Base-by-base conservation (phyloP, 1,284 basidiomycete species). In the Sanghuangporus sanghuang region DNA sequence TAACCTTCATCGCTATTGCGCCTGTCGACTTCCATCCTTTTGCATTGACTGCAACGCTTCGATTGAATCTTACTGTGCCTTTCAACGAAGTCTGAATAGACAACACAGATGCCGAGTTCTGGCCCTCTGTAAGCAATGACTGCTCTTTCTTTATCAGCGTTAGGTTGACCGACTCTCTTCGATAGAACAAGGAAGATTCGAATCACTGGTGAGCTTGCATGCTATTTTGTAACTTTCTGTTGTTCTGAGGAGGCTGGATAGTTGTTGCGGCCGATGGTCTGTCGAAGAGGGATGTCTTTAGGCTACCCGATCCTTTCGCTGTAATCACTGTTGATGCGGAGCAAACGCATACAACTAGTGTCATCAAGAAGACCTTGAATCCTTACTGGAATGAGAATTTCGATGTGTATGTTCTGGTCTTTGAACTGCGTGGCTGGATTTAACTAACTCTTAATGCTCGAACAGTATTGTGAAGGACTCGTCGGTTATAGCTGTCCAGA, bases 341-440 rank as follows among this genome's bases (percentile, higher is more conserved):
- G 74, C 93, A 96, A 77, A 96, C 94, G 0, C 91, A 94, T 70
- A 95, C 95, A 0, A 96, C 95, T 5, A 91, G 87, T 62, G 92
- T 92, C 50, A 94, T 95, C 73, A 95, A 92, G 78, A 90, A 89
- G 77, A 94, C 93, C 1, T 76, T 95, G 56, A 95, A 95, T 77
- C 93, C 93, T 1, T 95, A 95, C 74, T 95, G 93, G 93, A 95
- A 95, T 73, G 93, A 95, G 77, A 90, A 89, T 71, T 95, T 95
- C 74, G 93, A 95, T 71, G 88, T 95, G 92, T 92, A 67, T 66
- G 80, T 68, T 12, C 21, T 54, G 9, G 40, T 54, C 21, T 63
- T 21, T 52, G 40, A 53, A 54, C 9, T 32, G 58, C 39, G 58
- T 39, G 1, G 44, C 14, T 44, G 54, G 36, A 63, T 61, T 67